Conservation (phyloP, 192 early-diverging fungal genomes). For the Chytriomyces sp. region DNA sequence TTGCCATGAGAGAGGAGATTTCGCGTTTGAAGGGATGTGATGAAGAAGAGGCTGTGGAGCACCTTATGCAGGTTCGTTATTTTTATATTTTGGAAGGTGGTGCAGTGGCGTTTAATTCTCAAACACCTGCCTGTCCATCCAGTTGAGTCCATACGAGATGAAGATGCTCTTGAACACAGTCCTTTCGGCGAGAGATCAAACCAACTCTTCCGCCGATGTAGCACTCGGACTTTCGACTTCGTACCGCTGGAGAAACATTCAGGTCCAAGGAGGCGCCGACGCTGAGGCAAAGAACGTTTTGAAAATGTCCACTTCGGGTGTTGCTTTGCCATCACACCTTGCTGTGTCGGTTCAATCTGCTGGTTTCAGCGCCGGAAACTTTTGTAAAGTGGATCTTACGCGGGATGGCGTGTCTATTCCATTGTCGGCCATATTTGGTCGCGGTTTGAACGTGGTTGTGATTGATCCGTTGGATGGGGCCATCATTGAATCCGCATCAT, state of each 20-base stretch:
- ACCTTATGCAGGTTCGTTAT: slow-evolving; percentile 68
- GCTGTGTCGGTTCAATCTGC: slow-evolving; percentile 70
- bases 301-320: slow-evolving; percentile 47
- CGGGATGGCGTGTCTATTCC: slow-evolving; percentile 49
- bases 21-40: slow-evolving; percentile 73
- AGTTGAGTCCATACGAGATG: slow-evolving; percentile 78
- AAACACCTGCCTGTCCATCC: background rate
- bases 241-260: slow-evolving; percentile 37
- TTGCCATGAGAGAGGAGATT: slow-evolving; percentile 87
- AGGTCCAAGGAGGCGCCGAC: slow-evolving; percentile 18
- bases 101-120: background rate
- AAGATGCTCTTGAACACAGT: slow-evolving; percentile 76
- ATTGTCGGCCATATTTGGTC: slow-evolving; percentile 55
- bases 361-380: slow-evolving; percentile 77
- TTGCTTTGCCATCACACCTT: slow-evolving; percentile 50
- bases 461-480: slow-evolving; percentile 75
- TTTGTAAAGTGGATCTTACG: slow-evolving; percentile 66
- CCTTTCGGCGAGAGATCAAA: slow-evolving; percentile 57
- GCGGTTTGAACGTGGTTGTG: slow-evolving; percentile 79
- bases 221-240: slow-evolving; percentile 34
- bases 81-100: too few relatives aligned
- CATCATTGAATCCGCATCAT: slow-evolving; percentile 70
- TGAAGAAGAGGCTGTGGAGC: slow-evolving; percentile 80
- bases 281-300: slow-evolving; percentile 15
- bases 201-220: slow-evolving; percentile 20